Evolutionary conservation across 345 rosid genomes (phyloP), one percentile per base, ranked within the genome.

Genomic region (Camelina neglecta): DNA sequence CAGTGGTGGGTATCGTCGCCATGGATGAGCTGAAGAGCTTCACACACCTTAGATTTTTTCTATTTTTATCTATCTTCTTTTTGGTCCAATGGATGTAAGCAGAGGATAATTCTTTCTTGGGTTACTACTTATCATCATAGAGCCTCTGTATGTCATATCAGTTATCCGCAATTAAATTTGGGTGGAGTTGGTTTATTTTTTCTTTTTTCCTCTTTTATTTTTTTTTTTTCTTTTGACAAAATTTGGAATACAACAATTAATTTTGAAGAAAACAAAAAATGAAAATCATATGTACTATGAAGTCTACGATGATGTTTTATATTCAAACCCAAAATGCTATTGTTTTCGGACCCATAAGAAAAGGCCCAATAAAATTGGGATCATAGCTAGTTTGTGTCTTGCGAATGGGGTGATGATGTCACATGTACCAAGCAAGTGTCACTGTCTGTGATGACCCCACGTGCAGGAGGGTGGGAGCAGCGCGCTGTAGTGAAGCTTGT

Each of bases 1-100:
- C 86, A 62, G 86, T 83, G 58, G 82, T 67, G 59, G 78, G 69
- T 67, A 78, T 78, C 11, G 78, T 78, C 8, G 81, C 78, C 81
- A 78, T 78, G 81, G 81, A 77, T 78, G 77, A 72, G 77, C 26
- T 35, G 39, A 49, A 76, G 62, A 71, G 76, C 63, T 72, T 78
- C 63, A 57, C 63, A 66, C 47, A 24, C 81, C 73, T 72, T 78
- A 7, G 11, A 60, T 29, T 48, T 60, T 66, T 39, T 62, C 8
- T 48, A 35, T 8, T n/a, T 23, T 39, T 50, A 48, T 66, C 53
- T 77, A 77, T 77, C 76, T 71, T 71, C 2, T 77, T 77, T 77
- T 65, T 58, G 80, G 76, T 71, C 72, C 76, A 77, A 41, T 58
- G 62, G 56, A 77, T 71, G 72, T 41, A 71, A 71, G 70, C 9